Evolutionary conservation across 768 basidiomycete species (phyloP).

Genomic region (Hericium alpestre): DNA sequence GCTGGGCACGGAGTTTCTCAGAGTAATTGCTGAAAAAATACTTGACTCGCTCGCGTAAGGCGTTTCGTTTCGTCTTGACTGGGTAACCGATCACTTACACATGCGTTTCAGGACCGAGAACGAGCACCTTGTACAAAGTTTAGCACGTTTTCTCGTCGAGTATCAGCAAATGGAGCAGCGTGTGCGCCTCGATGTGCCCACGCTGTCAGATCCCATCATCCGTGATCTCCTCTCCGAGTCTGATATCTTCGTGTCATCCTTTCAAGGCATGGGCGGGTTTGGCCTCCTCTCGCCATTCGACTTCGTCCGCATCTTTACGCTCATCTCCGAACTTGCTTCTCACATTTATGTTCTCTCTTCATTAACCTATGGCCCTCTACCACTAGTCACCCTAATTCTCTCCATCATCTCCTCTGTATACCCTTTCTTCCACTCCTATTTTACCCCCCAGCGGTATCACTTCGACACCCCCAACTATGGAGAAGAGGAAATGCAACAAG

Average conservation of each 20-base stretch:
- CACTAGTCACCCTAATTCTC: constrained; percentile 46
- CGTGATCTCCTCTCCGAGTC: constrained; percentile 80
- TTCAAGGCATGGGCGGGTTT: constrained; percentile 61
- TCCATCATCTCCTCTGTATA: constrained; percentile 52
- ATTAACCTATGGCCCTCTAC: constrained; percentile 43
- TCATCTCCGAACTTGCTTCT: constrained; percentile 60
- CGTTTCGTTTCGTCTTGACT: not conserved
- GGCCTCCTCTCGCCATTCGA: constrained; percentile 75
- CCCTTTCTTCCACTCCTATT: constrained; percentile 51
- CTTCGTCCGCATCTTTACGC: constrained; percentile 61
- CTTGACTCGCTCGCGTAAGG: constrained; percentile 71
- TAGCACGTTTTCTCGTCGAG: constrained; percentile 66
- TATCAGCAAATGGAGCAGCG: constrained; percentile 72
- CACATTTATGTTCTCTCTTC: constrained; percentile 61
- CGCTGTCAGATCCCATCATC: constrained; percentile 59
- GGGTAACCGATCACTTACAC: not conserved
- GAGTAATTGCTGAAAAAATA: constrained; percentile 52
- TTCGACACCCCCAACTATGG: constrained; percentile 35
- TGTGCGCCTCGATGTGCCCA: constrained; percentile 67
- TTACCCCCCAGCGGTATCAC: constrained; percentile 34
- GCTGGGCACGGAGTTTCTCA: constrained; percentile 49
- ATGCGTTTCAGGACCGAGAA: constrained; percentile 44
- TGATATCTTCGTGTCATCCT: constrained; percentile 75
- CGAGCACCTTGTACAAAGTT: constrained; percentile 62
- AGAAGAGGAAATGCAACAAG: constrained; percentile 49